Base-by-base conservation (phyloP, 2,329 filamentous ascomycete species). In the Sporothrix dimorphospora region DNA sequence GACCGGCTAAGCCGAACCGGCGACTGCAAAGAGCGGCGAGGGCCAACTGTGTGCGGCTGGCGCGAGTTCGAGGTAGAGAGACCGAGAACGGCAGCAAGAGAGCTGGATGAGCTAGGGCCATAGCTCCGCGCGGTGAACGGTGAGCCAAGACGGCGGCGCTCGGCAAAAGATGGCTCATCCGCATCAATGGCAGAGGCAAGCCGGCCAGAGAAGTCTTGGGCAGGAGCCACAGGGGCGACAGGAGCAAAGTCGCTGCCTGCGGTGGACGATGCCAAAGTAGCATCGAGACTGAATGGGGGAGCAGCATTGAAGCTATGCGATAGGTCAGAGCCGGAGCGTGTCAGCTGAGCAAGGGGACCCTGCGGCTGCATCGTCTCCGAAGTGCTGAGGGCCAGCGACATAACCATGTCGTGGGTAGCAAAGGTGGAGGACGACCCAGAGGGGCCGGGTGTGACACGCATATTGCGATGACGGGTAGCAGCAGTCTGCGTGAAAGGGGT, bases 331-430 rank as follows among this genome's bases (percentile, higher is more conserved):
- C 59, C 69, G 4, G 73, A 86, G 70, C 81, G 81, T n/a, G 87
- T 85, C 55, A 91, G 83, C 75, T 88, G 87, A 2, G 89, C 89
- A 71, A 92, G 77, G 11, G 89, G 88, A 2, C 88, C 89, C 70
- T 87, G 82, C 0, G 85, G 86, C 75, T 90, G 87, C 90, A 92
- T 91, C 1, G 85, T 85, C 55, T 90, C 88, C 1, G 89, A 85
- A 0, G 89, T 91, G 80, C 88, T 90, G 40, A 90, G 81, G 1
- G 85, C 84, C 69, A 92, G 82, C 12, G 90, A 91, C 77, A 91
- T 81, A 55, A 86, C 84, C 84, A 92, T 90, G 74, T 91, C 89
- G 53, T 86, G 84, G 12, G 85, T 86, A 1, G 85, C 88, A 77
- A 91, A 91, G 12, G 86, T 80, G 1, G 85, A 85, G 4, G 82